Evolutionary conservation across 1,284 basidiomycete genomes (phyloP), one percentile per base, ranked within the genome.

Genomic region (Ceratobasidium theobromae): DNA sequence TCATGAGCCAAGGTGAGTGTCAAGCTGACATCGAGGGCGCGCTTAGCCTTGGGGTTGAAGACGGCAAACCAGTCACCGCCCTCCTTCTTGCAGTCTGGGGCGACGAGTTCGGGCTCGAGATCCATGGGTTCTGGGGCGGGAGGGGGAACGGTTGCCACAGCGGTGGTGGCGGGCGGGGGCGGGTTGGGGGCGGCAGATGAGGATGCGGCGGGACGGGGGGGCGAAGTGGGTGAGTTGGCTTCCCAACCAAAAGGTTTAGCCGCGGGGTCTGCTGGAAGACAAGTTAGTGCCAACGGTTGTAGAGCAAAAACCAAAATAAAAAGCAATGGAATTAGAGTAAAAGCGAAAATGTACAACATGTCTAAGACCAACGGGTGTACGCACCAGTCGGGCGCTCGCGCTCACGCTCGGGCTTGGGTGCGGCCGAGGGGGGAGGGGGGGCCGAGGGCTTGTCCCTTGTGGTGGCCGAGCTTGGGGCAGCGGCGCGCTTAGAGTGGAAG

Each of bases 51-150:
- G 14, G 91, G 89, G 75, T 94, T 97, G 81, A 94, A 98, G 58
- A 97, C 85, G 18, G 93, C 94, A 73, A 95, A 91, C 96, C 96
- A 99, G 76, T 98, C 97, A 38, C 81, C 79, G 0, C 94, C 95
- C 75, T 95, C 91, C 76, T 91, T 92, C 72, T 83, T 84, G 62
- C 82, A 73, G 52, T 82, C 81, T 52, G 78, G 75, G 21, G 80
- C 78, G 18, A 83, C 78, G 45, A 77, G 77, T 1, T 80, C 80
- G 6, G 79, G 79, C 66, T 82, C 80, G 25, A 81, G 75, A 65
- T 80, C 77, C 55, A 76, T 76, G 0, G 79, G 69, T 18, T 52
- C 55, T 46, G 68, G 48, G 8, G 64, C 41, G 18, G 16, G 48
- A 35, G 55, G 53, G 9, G 49, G 30, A 72, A 74, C 65, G 41